Percentiles rank a stretch among this genome's conserved stretches.
These are phyloP conservation scores for Grammothele lineata DNA, from an alignment of 768 basidiomycete species.

Conservation along the genomic window DNA sequence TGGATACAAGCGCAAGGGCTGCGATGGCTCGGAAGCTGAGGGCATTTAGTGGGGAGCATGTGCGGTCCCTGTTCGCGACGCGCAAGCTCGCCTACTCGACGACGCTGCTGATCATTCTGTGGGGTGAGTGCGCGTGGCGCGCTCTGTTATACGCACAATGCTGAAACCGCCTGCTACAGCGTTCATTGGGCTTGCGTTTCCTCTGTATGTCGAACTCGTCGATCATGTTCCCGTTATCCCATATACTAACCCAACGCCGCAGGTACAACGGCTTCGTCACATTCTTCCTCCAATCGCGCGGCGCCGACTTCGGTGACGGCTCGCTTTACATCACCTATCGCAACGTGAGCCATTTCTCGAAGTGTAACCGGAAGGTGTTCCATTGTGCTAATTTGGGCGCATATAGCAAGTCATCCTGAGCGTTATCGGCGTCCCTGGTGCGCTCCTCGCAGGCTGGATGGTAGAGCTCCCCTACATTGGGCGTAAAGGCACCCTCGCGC, in stretches of 20 bases:
- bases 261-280: no score
- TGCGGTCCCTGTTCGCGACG: conserved; percentile 48
- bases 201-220: conserved; percentile 57
- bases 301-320: conserved; percentile 65
- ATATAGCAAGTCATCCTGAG: conserved; percentile 51
- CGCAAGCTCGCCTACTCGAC: conserved; percentile 49
- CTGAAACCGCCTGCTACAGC: conserved; percentile 44
- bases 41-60: conserved; percentile 37
- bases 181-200: conserved; percentile 74
- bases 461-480: conserved; percentile 50
- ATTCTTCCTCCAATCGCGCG: conserved; percentile 51
- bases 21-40: conserved; percentile 38
- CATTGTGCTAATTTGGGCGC: background rate
- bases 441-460: conserved; percentile 48
- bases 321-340: conserved; percentile 71
- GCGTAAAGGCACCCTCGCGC: conserved; percentile 47
- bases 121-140: conserved; percentile 34
- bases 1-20: conserved; percentile 33
- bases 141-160: no score
- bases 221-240: conserved; percentile 50
- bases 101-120: conserved; percentile 44
- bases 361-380: conserved; percentile 54
- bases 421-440: conserved; percentile 54
- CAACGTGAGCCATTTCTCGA: conserved; percentile 44
- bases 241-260: no score